phyloP scores from a whole-genome alignment of 2,329 filamentous ascomycete species.

The Penicillium verrucosum region DNA sequence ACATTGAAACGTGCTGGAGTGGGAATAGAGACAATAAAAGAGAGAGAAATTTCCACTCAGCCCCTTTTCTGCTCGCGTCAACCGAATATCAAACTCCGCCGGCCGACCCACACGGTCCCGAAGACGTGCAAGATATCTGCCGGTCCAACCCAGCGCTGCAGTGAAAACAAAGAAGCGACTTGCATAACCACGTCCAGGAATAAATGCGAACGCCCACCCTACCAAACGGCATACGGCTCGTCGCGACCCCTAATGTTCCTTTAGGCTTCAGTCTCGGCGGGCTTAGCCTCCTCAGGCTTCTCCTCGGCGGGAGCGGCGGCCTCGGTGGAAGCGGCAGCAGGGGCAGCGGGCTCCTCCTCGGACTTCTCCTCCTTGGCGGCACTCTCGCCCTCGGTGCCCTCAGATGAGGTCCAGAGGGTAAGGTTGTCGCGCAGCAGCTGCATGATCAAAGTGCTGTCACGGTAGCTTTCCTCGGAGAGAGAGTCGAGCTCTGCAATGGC shows the following conservation, averaged over 20 bases:
- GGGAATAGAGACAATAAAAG: conserved; percentile 42
- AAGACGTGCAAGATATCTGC: conserved; percentile 36
- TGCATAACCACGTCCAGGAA: conserved; percentile 35
- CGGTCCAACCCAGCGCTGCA: conserved; percentile 37
- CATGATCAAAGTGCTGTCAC: conserved; percentile 99
- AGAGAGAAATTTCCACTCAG: conserved; percentile 42
- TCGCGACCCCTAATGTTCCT: conserved; percentile 13
- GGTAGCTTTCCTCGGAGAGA: conserved; percentile 95
- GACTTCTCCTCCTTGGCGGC: conserved; percentile 61
- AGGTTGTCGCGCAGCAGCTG: conserved; percentile 97
- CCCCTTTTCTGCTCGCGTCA: conserved; percentile 39
- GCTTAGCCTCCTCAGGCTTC: conserved; percentile 40
- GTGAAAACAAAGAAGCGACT: conserved; percentile 34
- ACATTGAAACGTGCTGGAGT: conserved; percentile 41
- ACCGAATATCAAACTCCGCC: conserved; percentile 45
- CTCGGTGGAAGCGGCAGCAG: conserved; percentile 3
- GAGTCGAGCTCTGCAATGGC: conserved; percentile 98
- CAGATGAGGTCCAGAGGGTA: conserved; percentile 95
- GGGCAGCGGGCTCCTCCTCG: conserved; percentile 42
- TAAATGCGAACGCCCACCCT: conserved; percentile 35
- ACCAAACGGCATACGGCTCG: conserved; percentile 28
- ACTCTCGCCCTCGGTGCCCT: conserved; percentile 68
- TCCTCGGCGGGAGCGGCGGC: conserved; percentile 44
- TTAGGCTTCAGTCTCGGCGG: conserved; percentile 37
- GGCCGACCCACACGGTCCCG: conserved; percentile 38